These are phyloP conservation scores for Stagonosporopsis vannaccii DNA, from an alignment of 2,329 filamentous ascomycete species.

Conservation along the genomic window DNA sequence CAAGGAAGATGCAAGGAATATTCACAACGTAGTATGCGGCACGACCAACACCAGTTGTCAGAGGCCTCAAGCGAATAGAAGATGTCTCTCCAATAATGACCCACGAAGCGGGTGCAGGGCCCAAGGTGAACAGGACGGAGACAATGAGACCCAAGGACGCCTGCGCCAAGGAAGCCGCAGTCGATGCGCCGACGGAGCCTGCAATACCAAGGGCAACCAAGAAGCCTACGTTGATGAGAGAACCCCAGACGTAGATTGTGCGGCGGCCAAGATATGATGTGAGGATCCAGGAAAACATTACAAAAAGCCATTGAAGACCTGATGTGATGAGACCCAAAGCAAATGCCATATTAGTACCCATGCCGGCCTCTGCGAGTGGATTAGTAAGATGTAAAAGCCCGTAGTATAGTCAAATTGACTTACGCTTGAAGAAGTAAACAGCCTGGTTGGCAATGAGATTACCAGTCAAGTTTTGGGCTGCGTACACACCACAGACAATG, in stretches of 20 bases:
- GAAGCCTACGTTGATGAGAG: conserved; percentile 61
- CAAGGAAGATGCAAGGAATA: conserved; percentile 71
- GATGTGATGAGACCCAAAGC: conserved; percentile 70
- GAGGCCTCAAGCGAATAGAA: conserved; percentile 67
- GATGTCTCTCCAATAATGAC: conserved; percentile 74
- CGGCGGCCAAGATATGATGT: conserved; percentile 70
- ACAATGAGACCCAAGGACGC: conserved; percentile 70
- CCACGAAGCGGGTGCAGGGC: conserved; percentile 70
- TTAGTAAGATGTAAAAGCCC: conserved; percentile 18
- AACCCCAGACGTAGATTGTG: conserved; percentile 70
- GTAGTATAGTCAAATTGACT: conserved; percentile 40
- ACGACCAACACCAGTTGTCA: conserved; percentile 72
- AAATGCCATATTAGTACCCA: conserved; percentile 63
- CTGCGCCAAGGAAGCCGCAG: conserved; percentile 60
- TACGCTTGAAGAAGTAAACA: conserved; percentile 66
- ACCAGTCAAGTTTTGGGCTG: conserved; percentile 67
- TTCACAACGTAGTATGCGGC: conserved; percentile 69
- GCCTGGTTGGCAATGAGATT: conserved; percentile 70
- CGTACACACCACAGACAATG: conserved; percentile 65
- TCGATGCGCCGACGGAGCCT: conserved; percentile 57
- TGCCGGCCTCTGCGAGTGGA: conserved; percentile 64
- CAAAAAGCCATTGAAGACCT: conserved; percentile 66
- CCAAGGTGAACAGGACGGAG: conserved; percentile 69
- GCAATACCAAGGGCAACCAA: conserved; percentile 67
- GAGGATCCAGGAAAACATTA: conserved; percentile 73